Conservation (phyloP, 2,329 filamentous ascomycete species). For the Claviceps monticola region DNA sequence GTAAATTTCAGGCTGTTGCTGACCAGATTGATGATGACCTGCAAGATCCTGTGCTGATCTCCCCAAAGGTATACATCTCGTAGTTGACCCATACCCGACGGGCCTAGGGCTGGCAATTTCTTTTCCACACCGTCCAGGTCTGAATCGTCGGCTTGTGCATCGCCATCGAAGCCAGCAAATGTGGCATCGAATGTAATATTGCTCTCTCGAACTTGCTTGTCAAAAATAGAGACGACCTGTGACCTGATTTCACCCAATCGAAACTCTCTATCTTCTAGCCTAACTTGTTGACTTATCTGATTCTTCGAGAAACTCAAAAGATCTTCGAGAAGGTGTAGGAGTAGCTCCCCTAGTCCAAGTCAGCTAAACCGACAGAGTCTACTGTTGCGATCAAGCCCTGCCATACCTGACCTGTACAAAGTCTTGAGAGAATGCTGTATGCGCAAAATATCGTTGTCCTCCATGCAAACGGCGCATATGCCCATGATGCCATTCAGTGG, state of each 20-base stretch:
- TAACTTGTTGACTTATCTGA: constrained; percentile 75
- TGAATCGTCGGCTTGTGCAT: constrained; percentile 15
- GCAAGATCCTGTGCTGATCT: constrained; percentile 81
- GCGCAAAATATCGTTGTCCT: constrained; percentile 64
- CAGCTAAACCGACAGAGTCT: neutral
- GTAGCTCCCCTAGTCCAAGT: constrained; percentile 42
- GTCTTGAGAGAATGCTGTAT: constrained; percentile 76
- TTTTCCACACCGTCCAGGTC: constrained; percentile 21
- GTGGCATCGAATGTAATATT: constrained; percentile 59
- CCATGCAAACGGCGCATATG: constrained; percentile 88
- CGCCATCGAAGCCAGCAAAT: constrained; percentile 36
- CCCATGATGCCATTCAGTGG: constrained; percentile 91
- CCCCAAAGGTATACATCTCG: constrained; percentile 84
- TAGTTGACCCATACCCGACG: constrained; percentile 50
- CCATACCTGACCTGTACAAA: constrained; percentile 48
- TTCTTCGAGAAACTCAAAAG: constrained; percentile 90
- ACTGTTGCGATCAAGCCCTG: neutral
- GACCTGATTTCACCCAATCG: constrained; percentile 69
- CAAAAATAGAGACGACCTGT: constrained; percentile 75
- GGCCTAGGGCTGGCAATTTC: constrained; percentile 45
- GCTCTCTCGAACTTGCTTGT: constrained; percentile 74
- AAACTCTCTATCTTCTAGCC: constrained; percentile 75
- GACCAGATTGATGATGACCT: constrained; percentile 87
- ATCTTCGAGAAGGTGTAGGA: constrained; percentile 79
- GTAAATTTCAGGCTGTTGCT: constrained; percentile 91